These are phyloP conservation scores for Aphanomyces euteiches DNA, from an alignment of 352 stramenopile genomes.

Conservation along the genomic window DNA sequence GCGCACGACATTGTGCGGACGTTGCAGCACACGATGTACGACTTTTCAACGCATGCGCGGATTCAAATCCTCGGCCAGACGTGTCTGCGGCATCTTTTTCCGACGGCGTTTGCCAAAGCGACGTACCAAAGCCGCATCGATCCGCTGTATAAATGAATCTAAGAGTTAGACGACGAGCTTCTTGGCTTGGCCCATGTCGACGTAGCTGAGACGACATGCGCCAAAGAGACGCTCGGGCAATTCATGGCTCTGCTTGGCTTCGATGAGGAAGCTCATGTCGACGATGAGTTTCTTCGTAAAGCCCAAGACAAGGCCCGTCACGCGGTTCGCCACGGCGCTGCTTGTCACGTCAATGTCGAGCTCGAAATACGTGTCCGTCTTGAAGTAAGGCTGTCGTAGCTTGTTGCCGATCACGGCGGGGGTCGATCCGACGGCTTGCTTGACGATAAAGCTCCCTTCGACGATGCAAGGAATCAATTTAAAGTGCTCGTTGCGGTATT, in stretches of 20 bases:
- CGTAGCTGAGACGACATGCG: slow-evolving; percentile 53
- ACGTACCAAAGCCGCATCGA: slow-evolving; percentile 71
- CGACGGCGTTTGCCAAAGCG: slow-evolving; percentile 59
- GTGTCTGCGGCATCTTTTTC: slow-evolving; percentile 52
- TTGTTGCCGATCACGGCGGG: slow-evolving; percentile 75
- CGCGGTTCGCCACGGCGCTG: slow-evolving; percentile 67
- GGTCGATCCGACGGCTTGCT: slow-evolving; percentile 67
- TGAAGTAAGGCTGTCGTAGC: slow-evolving; percentile 57
- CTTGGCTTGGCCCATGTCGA: slow-evolving; percentile 48
- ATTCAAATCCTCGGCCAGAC: slow-evolving; percentile 58
- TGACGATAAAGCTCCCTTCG: slow-evolving; percentile 75
- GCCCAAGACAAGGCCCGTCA: slow-evolving; percentile 60
- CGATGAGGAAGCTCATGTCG: slow-evolving; percentile 74
- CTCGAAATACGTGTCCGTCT: slow-evolving; percentile 69
- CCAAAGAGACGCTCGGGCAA: slow-evolving; percentile 70
- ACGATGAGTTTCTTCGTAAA: slow-evolving; percentile 83
- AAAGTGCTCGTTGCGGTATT: slow-evolving; percentile 77
- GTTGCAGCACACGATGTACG: slow-evolving; percentile 63
- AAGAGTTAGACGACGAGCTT: slow-evolving; percentile 28
- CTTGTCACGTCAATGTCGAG: slow-evolving; percentile 70
- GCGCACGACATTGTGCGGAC: slow-evolving; percentile 38
- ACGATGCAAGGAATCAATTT: slow-evolving; percentile 81
- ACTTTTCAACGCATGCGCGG: slow-evolving; percentile 52
- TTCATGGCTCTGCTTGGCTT: slow-evolving; percentile 59
- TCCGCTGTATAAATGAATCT: slow-evolving; percentile 52